Base-by-base conservation (phyloP, 768 basidiomycete species). In the Suillus hirtellus region DNA sequence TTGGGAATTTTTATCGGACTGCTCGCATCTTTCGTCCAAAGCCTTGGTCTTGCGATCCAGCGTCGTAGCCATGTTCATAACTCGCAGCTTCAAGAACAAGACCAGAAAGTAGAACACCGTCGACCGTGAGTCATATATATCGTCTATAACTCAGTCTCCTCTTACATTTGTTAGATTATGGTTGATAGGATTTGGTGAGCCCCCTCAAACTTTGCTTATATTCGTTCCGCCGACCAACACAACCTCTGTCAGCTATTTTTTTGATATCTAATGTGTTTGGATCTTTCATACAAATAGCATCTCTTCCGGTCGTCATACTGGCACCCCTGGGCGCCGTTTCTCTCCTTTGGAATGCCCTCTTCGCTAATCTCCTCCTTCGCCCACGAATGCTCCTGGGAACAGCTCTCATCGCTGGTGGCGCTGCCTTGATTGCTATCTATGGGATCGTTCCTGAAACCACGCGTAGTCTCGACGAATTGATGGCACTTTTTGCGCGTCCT, bases 251-350 rank as follows among this genome's bases (percentile, higher is more conserved):
- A 81, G 80, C 80, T 60, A 86, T 95, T 71, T 96, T 95, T 81
- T 86, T 96, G 63, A 87, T 88, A 37, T 93, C 94, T 59, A 97
- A 97, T 75, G 78, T 96, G 63, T 77, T 95, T 56, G 92, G 93
- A 8, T 95, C 93, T 2, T 76, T 96, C 43, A 90, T 96, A 67
- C 95, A 96, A 78, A 93, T 98, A 47, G 94, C 93, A 10, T 92
- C 94, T 2, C 85, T 98, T 14, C 95, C 95, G 3, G 93, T 98
- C 66, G 95, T 96, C 64, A 93, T 98, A 62, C 89, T 98, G 59
- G 95, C 95, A 0, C 95, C 95, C 0, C 83, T 98, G 4, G 95
- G 95, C 12, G 95, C 95, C 0, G 91, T 96, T 37, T 94, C 92
- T 2, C 84, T 98, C 35, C 84, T 98, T 35, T 96, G 92, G 92